Conservation (phyloP, 352 stramenopile species). For the Thraustochytrium sp. region DNA sequence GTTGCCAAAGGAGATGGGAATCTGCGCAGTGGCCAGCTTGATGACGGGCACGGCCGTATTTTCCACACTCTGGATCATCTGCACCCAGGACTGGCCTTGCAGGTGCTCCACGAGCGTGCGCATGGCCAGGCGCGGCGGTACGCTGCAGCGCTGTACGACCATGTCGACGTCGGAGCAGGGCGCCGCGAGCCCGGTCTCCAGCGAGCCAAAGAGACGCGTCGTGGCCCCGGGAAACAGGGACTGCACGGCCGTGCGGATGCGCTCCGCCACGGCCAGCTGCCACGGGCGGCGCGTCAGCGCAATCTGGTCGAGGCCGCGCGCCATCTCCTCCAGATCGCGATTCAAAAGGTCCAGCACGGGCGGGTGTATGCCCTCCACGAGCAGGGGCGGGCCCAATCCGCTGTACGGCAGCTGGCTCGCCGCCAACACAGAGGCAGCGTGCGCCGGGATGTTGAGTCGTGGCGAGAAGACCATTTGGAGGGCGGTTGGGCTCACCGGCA, state of each 20-base stretch:
- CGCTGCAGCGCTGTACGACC: constrained; percentile 63
- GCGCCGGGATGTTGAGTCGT: too few species aligned
- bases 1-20: constrained; percentile 42
- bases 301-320: constrained; percentile 26
- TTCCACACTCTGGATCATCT: constrained; percentile 69
- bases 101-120: constrained; percentile 56
- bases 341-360: background rate
- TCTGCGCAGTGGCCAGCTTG: constrained; percentile 62
- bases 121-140: background rate
- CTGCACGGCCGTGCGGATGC: constrained; percentile 51
- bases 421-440: background rate
- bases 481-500: too few species aligned
- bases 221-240: constrained; percentile 67
- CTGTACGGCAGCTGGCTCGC: background rate
- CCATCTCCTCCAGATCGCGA: constrained; percentile 32
- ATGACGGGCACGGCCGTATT: constrained; percentile 74
- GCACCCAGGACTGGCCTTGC: constrained; percentile 62
- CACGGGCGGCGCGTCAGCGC: constrained; percentile 3
- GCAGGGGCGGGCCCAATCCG: background rate
- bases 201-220: constrained; percentile 71
- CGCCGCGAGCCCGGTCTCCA: constrained; percentile 73
- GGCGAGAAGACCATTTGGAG: too few species aligned
- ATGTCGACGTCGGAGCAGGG: constrained; percentile 78
- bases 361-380: background rate
- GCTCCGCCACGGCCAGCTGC: constrained; percentile 38